Evolutionary conservation across 768 basidiomycete species (phyloP).

Genomic region (Agrocybe chaxingu): DNA sequence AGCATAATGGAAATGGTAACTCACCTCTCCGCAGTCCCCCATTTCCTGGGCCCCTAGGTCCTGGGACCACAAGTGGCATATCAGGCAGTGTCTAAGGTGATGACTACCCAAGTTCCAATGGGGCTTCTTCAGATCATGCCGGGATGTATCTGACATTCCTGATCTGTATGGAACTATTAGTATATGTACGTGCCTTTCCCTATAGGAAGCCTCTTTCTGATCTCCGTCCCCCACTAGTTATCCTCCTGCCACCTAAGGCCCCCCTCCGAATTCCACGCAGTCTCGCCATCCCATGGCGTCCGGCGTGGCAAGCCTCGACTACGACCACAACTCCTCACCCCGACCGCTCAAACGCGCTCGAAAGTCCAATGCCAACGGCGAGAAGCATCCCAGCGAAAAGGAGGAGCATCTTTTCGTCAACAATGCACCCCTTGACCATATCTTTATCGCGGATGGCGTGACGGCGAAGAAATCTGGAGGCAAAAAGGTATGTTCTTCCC

Average conservation of each 20-base stretch:
- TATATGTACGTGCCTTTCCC: constrained; percentile 26
- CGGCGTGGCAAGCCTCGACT: constrained; percentile 18
- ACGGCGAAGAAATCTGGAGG: constrained; percentile 41
- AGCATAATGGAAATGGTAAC: constrained; percentile 11
- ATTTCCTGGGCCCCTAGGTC: constrained; percentile 16
- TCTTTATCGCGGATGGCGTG: constrained; percentile 49
- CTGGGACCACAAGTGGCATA: constrained; percentile 16
- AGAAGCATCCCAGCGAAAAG: constrained; percentile 12
- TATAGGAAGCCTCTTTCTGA: constrained; percentile 22
- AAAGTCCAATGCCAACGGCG: constrained; percentile 24
- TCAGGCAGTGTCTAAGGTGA: constrained; percentile 8
- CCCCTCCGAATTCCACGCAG: constrained; percentile 29
- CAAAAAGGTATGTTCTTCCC: constrained; percentile 39
- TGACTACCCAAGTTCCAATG: constrained; percentile 19
- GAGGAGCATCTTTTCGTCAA: constrained; percentile 25
- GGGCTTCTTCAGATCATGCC: constrained; percentile 19
- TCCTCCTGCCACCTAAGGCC: constrained; percentile 27
- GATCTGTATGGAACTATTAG: constrained; percentile 15
- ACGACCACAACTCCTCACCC: constrained; percentile 17
- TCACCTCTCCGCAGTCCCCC: constrained; percentile 18
- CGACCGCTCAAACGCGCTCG: constrained; percentile 47
- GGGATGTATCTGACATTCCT: constrained; percentile 19
- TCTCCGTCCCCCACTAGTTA: constrained; percentile 24
- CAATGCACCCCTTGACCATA: constrained; percentile 40
- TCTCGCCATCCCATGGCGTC: constrained; percentile 18